Conservation (phyloP, 2,329 filamentous ascomycete species). For the Ophidiomyces ophidiicola region DNA sequence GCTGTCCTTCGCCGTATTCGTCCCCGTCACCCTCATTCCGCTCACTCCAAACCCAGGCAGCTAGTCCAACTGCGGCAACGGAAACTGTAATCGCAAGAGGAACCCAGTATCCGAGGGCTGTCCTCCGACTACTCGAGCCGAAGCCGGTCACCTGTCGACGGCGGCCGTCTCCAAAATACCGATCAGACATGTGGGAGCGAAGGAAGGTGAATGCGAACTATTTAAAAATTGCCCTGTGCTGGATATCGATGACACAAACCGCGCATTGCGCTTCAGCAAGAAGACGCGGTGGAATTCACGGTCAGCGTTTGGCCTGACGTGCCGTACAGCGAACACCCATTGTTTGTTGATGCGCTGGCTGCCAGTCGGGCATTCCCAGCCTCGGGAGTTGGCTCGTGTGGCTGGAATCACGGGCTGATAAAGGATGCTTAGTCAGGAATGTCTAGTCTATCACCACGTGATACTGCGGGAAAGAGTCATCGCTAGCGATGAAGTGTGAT, state of each 20-base stretch:
- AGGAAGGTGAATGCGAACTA: slow-evolving; percentile 18
- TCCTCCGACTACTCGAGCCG: slow-evolving; percentile 31
- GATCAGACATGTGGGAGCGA: slow-evolving; percentile 30
- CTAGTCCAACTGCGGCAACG: slow-evolving; percentile 72
- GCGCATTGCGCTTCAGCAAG: slow-evolving; percentile 25
- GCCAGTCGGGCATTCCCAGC: too few relatives aligned
- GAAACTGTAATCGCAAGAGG: slow-evolving; percentile 78
- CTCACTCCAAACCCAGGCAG: slow-evolving; percentile 90
- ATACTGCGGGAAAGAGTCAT: too few relatives aligned
- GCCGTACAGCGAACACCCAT: too few relatives aligned
- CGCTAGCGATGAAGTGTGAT: too few relatives aligned
- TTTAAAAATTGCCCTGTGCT: slow-evolving; percentile 2
- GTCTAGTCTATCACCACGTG: too few relatives aligned
- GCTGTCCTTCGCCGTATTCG: slow-evolving; percentile 41
- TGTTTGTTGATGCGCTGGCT: too few relatives aligned
- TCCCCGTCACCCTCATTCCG: slow-evolving; percentile 62
- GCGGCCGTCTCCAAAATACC: slow-evolving; percentile 27
- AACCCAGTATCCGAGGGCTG: slow-evolving; percentile 61
- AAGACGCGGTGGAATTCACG: not conserved
- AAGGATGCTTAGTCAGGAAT: too few relatives aligned
- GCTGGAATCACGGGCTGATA: slow-evolving; percentile 27
- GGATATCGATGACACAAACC: slow-evolving; percentile 5
- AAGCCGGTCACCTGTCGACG: slow-evolving; percentile 30
- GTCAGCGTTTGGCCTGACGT: too few relatives aligned
- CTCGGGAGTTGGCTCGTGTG: slow-evolving; percentile 32